These are phyloP conservation scores for Mycena chlorophos DNA, from an alignment of 768 basidiomycete species.

Conservation along the genomic window DNA sequence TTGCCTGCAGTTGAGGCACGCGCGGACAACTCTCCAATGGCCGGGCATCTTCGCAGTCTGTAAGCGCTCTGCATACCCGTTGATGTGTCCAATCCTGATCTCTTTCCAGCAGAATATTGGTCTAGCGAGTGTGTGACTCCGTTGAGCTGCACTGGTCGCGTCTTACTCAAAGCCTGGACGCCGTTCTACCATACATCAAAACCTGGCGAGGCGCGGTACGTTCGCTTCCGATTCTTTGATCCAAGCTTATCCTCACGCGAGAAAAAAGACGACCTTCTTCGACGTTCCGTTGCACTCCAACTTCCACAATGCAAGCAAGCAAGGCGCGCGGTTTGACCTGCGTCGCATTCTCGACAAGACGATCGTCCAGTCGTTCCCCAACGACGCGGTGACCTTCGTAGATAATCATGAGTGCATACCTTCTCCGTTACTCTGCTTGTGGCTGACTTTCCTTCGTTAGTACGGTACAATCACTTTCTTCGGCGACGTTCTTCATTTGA, in stretches of 20 bases:
- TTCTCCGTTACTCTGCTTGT: slow-evolving; percentile 2
- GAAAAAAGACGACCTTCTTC: slow-evolving; percentile 78
- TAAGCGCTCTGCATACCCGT: slow-evolving; percentile 26
- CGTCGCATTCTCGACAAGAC: slow-evolving; percentile 70
- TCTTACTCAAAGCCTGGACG: slow-evolving; percentile 41
- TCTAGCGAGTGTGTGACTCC: slow-evolving; percentile 54
- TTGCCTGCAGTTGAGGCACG: slow-evolving; percentile 48
- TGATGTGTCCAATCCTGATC: slow-evolving; percentile 3
- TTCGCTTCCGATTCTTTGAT: slow-evolving; percentile 16
- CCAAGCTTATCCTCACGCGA: background rate
- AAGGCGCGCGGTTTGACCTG: slow-evolving; percentile 69
- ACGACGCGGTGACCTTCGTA: slow-evolving; percentile 86
- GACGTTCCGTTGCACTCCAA: slow-evolving; percentile 90
- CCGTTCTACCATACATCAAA: slow-evolving; percentile 57
- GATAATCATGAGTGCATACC: slow-evolving; percentile 82
- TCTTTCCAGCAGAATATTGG: slow-evolving; percentile 78
- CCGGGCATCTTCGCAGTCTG: slow-evolving; percentile 59
- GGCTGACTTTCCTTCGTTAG: slow-evolving; percentile 35
- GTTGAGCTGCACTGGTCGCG: background rate
- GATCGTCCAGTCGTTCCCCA: slow-evolving; percentile 65
- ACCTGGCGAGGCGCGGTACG: slow-evolving; percentile 65
- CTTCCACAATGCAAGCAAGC: slow-evolving; percentile 74
- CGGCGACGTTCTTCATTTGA: background rate
- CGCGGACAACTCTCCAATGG: slow-evolving; percentile 45
- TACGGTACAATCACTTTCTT: slow-evolving; percentile 48